Percentiles rank a stretch among this genome's conserved stretches.
Evolutionary conservation across 1,284 basidiomycete species (phyloP).

Genomic region (Austroboletus novae-zelandiae): DNA sequence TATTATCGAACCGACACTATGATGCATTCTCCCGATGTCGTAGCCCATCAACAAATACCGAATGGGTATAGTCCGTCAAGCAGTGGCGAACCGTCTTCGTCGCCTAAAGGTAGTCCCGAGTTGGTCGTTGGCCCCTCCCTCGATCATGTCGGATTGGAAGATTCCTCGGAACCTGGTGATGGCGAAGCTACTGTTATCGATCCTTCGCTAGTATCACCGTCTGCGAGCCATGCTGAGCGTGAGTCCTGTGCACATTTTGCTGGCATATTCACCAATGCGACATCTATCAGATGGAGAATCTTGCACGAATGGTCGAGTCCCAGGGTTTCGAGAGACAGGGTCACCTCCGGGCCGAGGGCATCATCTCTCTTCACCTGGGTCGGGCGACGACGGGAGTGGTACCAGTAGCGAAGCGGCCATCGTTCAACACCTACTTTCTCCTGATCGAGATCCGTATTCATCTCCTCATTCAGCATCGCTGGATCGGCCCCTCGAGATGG

Average conservation of each 20-base stretch:
- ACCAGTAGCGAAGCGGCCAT: constrained; percentile 18
- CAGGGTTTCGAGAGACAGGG: constrained; percentile 6
- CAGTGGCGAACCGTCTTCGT: constrained; percentile 29
- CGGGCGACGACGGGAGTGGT: constrained; percentile 5
- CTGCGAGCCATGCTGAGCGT: constrained; percentile 14
- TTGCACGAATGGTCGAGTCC: constrained; percentile 3
- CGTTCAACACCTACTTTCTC: constrained; percentile 22
- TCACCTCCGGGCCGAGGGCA: constrained; percentile 8
- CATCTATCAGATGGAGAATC: constrained; percentile 27
- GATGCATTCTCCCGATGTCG: constrained; percentile 20
- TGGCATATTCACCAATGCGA: constrained; percentile 25
- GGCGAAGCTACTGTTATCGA: constrained; percentile 36
- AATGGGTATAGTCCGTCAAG: constrained; percentile 18
- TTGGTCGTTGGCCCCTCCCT: constrained; percentile 29
- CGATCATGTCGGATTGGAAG: constrained; percentile 14
- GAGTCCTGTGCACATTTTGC: constrained; percentile 15
- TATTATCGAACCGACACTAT: constrained; percentile 46
- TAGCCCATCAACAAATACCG: constrained; percentile 14
- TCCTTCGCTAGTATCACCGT: constrained; percentile 36
- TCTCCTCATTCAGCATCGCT: constrained; percentile 18
- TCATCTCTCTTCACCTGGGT: constrained; percentile 9
- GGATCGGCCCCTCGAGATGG: constrained; percentile 39
- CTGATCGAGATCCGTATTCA: constrained; percentile 18
- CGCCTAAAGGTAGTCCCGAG: constrained; percentile 25
- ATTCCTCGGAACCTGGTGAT: constrained; percentile 15